Percentiles rank a stretch among this genome's conserved stretches.
Conservation (phyloP, 768 basidiomycete species). For the Boletus speciosus region DNA sequence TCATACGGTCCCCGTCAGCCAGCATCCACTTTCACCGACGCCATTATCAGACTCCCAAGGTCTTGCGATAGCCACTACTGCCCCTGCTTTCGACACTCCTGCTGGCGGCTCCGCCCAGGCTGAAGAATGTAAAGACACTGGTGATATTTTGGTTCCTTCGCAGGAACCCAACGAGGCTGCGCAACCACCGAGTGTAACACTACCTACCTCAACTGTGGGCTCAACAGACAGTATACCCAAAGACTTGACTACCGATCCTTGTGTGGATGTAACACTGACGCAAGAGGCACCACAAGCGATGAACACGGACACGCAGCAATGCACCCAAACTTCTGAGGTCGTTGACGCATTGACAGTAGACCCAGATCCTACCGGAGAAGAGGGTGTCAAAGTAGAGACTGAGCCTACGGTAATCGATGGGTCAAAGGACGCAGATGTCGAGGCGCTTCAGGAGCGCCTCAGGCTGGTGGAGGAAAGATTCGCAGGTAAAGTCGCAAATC, state of each 20-base stretch:
- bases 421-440: constrained; percentile 37
- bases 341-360: not conserved
- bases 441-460: constrained; percentile 61
- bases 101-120: not conserved
- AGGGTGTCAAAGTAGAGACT: not conserved
- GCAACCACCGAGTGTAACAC: not conserved
- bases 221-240: not conserved
- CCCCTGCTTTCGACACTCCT: not conserved
- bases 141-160: not conserved
- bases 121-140: not conserved
- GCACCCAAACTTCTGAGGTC: not conserved
- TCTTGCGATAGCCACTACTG: not conserved
- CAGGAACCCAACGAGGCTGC: not conserved
- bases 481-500: constrained; percentile 44
- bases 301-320: not conserved
- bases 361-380: not conserved
- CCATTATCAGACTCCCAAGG: constrained; percentile 44
- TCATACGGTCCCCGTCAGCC: constrained; percentile 19
- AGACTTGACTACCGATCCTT: not conserved
- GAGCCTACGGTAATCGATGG: not conserved
- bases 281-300: not conserved
- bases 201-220: not conserved
- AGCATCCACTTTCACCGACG: constrained; percentile 39
- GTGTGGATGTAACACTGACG: not conserved
- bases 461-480: constrained; percentile 77